These are phyloP conservation scores for Ogataea pilisensis DNA, from an alignment of 805 yeast genomes.

Conservation along the genomic window DNA sequence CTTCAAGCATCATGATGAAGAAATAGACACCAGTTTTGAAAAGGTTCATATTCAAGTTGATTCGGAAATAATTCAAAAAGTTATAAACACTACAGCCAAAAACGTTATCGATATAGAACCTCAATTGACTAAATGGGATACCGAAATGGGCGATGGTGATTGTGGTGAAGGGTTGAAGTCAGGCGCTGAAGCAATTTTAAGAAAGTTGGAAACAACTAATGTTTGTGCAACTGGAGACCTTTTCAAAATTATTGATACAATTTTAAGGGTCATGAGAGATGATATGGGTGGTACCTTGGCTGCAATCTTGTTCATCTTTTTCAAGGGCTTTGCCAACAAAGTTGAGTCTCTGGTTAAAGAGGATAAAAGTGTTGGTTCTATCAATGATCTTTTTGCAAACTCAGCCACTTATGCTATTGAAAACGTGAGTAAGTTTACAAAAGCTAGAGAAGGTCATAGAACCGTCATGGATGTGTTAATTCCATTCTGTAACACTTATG, in stretches of 20 bases:
- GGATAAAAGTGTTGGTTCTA: constrained; percentile 1
- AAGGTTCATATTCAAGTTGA: constrained; percentile 21
- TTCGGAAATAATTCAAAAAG: constrained; percentile 8
- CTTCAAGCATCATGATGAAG: constrained; percentile 27
- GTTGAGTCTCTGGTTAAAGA: constrained; percentile 27
- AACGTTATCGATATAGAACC: constrained; percentile 33
- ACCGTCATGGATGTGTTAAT: constrained; percentile 39
- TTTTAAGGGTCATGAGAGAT: constrained; percentile 29
- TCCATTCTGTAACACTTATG: constrained; percentile 30
- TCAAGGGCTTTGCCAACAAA: constrained; percentile 16
- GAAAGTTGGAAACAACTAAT: constrained; percentile 20
- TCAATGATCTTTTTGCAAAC: constrained; percentile 18
- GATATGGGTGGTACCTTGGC: constrained; percentile 40
- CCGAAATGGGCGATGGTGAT: constrained; percentile 42
- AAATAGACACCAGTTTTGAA: constrained; percentile 2
- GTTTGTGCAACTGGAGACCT: constrained; percentile 26
- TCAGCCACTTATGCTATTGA: constrained; percentile 27
- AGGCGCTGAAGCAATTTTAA: constrained; percentile 31
- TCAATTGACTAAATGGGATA: constrained; percentile 37
- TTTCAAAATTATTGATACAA: constrained; percentile 20
- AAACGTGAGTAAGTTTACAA: constrained; percentile 31
- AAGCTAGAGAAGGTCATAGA: constrained; percentile 36
- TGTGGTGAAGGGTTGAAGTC: constrained; percentile 37
- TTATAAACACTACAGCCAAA: constrained; percentile 26
- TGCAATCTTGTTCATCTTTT: constrained; percentile 34